Base-by-base conservation (phyloP, 495 filamentous ascomycete genomes). In the Daldinia caldariorum region DNA sequence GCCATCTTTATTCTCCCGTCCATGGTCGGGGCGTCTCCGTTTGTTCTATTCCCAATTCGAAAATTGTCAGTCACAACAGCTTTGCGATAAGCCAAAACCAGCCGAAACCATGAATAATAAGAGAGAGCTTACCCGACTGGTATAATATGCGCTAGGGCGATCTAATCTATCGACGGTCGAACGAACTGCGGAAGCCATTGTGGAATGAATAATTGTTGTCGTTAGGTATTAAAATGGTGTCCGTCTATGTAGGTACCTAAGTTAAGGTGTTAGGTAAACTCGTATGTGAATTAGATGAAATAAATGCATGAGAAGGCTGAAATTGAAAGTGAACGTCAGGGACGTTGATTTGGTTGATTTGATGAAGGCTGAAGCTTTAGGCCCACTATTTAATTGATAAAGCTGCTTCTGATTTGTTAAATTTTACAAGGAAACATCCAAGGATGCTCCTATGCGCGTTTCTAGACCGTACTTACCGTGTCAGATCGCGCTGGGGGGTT, bases 151-250 rank as follows among this genome's bases (percentile, higher is more conserved):
- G 77, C 93, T 97, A 2, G 94, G 92, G 77, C 89, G 90, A 78
- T 97, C 94, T 54, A 97, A 87, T 61, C 94, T 83, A 51, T 97
- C 94, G 37, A 97, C 91, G 0, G 93, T 97, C 66, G 86, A 87
- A 66, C 84, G 78, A 47, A 51, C 13, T 13, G 16, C 18, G 12
- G 49, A 39, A 47, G 50, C 37, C 74, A 76, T 76, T 4, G 13
- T 67, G 54, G 56, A 12, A 18, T 59, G 12, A 9, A 45, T 26
- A 32, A 54, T 56, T 35, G 12, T 12, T 26, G 6, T 8, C n/a
- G n/a, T n/a, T n/a, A n/a, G 8, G 37, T 16, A 14, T 39, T 13
- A 5, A 58, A 29, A 41, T 3, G 10, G n/a, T 29, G 1, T 57
- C 26, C 3, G 26, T 3, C 26, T 26, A 26, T 1, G 26, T n/a